Evolutionary conservation across 441 rosid genomes (phyloP), one percentile per base, ranked within the genome.

Genomic region (Aquilaria agallochum): DNA sequence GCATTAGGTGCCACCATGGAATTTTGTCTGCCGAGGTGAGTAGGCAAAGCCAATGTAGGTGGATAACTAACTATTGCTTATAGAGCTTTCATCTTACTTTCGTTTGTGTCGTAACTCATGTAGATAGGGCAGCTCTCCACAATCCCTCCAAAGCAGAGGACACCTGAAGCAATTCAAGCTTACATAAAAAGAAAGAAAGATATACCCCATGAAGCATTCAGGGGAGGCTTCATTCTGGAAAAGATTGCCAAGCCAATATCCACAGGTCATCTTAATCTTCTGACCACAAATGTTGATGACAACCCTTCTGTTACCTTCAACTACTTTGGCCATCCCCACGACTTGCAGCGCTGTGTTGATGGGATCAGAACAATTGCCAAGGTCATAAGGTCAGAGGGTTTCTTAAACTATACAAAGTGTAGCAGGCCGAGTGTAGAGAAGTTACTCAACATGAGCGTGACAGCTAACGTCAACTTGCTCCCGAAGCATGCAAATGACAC

Each of bases 61-160:
- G 27, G 27, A 48, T 4, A 10, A 65, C 31, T 55, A 33, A 49
- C 11, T 32, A 54, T 27, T 8, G 50, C 13, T 9, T 8, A 47
- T 47, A 47, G 13, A 47, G 9, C 54, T n/a, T 10, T 50, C n/a
- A 53, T 54, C 13, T 1, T n/a, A n/a, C 31, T 20, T 20, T 20
- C 36, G 62, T 56, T 56, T 9, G 40, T 20, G 5, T 20, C 7
- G 50, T 55, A 30, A 2, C 51, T 6, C 8, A 33, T 40, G 7
- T 81, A 93, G 97, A 85, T 91, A n/a, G 96, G 96, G 44, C 92
- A 91, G 76, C 78, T 91, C 32, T 83, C 96, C 11, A 89, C 96
- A 3, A 72, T 74, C 58, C 95, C 95, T 64, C 76, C 84, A 4
- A 85, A 83, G 74, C 78, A 91, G 77, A 86, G 96, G 66, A 76